These are phyloP conservation scores for Debaryomycetaceae sp. DNA, from an alignment of 1,139 yeast genomes.

Conservation along the genomic window DNA sequence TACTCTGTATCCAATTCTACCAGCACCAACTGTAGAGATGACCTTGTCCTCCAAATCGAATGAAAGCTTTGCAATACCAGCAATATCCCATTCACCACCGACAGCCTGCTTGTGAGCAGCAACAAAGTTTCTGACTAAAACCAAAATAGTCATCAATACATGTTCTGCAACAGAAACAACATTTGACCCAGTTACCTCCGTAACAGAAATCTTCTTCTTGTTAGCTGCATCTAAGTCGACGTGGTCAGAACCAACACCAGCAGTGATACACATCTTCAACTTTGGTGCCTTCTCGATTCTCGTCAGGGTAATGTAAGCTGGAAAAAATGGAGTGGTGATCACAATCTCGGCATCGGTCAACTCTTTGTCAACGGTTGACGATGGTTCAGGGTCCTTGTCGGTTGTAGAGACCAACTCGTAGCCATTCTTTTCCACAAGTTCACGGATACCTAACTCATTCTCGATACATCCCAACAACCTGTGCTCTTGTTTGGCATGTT, in stretches of 20 bases:
- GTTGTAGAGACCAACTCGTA: slow-evolving; percentile 65
- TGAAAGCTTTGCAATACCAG: slow-evolving; percentile 64
- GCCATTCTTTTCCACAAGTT: slow-evolving; percentile 63
- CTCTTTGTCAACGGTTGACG: slow-evolving; percentile 58
- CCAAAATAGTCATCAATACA: slow-evolving; percentile 70
- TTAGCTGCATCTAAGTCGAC: slow-evolving; percentile 73
- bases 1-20: slow-evolving; percentile 77
- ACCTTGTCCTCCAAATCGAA: slow-evolving; percentile 76
- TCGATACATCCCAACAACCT: slow-evolving; percentile 68
- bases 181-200: slow-evolving; percentile 82
- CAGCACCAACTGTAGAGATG: slow-evolving; percentile 77
- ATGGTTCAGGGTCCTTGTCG: slow-evolving; percentile 62
- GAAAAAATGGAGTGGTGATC: slow-evolving; percentile 82
- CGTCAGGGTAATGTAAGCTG: slow-evolving; percentile 68
- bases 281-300: slow-evolving; percentile 71
- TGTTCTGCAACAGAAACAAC: slow-evolving; percentile 83
- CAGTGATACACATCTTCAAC: slow-evolving; percentile 69
- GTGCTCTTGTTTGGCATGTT: slow-evolving; percentile 59
- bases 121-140: slow-evolving; percentile 70
- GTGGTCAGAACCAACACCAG: slow-evolving; percentile 86
- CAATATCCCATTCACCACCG: slow-evolving; percentile 70
- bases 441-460: slow-evolving; percentile 69
- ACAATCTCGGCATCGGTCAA: slow-evolving; percentile 70
- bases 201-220: slow-evolving; percentile 57
- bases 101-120: slow-evolving; percentile 73